Evolutionary conservation across 2,329 filamentous ascomycete species (phyloP).

Genomic region (Dichotomopilus funicola): DNA sequence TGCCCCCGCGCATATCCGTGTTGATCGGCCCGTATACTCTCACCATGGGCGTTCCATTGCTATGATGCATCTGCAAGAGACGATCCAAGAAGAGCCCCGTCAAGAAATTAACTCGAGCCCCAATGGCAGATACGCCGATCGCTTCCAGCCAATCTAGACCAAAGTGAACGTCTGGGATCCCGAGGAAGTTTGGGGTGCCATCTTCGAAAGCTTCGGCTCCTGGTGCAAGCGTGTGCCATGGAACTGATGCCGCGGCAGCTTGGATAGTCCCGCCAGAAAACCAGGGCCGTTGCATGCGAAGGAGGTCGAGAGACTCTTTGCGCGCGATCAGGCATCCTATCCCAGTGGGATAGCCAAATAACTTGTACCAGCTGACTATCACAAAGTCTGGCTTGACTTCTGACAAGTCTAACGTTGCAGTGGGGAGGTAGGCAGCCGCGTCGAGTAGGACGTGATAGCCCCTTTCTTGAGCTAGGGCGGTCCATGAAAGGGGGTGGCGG

Average conservation of each 20-base stretch:
- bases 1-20: slow-evolving; percentile 29
- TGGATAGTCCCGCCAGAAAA: slow-evolving; percentile 36
- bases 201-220: slow-evolving; percentile 34
- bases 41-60: slow-evolving; percentile 29
- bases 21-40: slow-evolving; percentile 32
- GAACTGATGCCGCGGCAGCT: slow-evolving; percentile 27
- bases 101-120: slow-evolving; percentile 31
- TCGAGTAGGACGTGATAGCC: slow-evolving; percentile 38
- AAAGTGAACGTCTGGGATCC: slow-evolving; percentile 33
- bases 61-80: slow-evolving; percentile 28
- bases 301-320: slow-evolving; percentile 26
- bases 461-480: slow-evolving; percentile 29
- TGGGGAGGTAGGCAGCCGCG: slow-evolving; percentile 36
- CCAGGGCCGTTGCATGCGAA: slow-evolving; percentile 32
- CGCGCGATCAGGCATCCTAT: slow-evolving; percentile 35
- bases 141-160: slow-evolving; percentile 32
- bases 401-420: slow-evolving; percentile 30
- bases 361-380: slow-evolving; percentile 36
- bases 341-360: slow-evolving; percentile 38
- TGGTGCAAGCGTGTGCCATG: slow-evolving; percentile 28
- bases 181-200: slow-evolving; percentile 35
- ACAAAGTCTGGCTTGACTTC: slow-evolving; percentile 34
- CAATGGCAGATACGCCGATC: slow-evolving; percentile 27
- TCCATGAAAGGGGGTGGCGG: slow-evolving; percentile 35
- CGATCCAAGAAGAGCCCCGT: slow-evolving; percentile 32